Evolutionary conservation across 768 basidiomycete genomes (phyloP), one percentile per base, ranked within the genome.

Genomic region (Phanerodontia chrysosporium): DNA sequence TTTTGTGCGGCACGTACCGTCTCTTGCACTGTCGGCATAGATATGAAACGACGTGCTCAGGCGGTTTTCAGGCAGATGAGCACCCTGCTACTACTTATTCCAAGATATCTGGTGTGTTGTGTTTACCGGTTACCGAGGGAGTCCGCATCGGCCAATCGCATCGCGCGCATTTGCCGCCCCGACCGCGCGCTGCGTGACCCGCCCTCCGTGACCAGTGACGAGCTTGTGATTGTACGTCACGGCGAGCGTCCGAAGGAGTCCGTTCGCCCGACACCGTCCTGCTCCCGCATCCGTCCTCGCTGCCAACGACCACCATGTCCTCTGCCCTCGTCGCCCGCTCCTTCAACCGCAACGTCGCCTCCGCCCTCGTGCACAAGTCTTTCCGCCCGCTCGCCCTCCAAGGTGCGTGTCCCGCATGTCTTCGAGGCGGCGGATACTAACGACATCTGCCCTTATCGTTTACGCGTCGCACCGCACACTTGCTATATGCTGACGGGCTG

Each of bases 311-410:
- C 62, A 69, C 72, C 67, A 85, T 85, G 83, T 77, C 83, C 62
- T 72, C 76, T 60, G 75, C 76, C 55, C 73, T 79, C 64, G 66
- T 81, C 49, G 72, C 83, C 49, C 81, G 79, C 58, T 80, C 82
- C 5, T 63, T 83, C 22, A 74, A 78, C 52, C 78, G 73, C 59
- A 74, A 78, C 14, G 69, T 83, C 46, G 67, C 75, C 45, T 65
- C 70, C 27, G 62, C 70, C 6, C 45, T 73, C 22, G 75, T 74
- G 27, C 79, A 80, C 59, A 70, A 76, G 54, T 72, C 73, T 8
- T 63, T 76, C 27, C 70, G 74, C 24, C 73, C 78, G 22, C 63
- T 67, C 21, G 70, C 74, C 39, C 58, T 76, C 14, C 78, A 79
- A 73, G 75, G 83, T 81, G 48, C 25, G 76, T 48, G 18, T 18